Evolutionary conservation across 495 filamentous ascomycete species (phyloP), one percentile per base, ranked within the genome.

Genomic region (Durotheca rogersii): DNA sequence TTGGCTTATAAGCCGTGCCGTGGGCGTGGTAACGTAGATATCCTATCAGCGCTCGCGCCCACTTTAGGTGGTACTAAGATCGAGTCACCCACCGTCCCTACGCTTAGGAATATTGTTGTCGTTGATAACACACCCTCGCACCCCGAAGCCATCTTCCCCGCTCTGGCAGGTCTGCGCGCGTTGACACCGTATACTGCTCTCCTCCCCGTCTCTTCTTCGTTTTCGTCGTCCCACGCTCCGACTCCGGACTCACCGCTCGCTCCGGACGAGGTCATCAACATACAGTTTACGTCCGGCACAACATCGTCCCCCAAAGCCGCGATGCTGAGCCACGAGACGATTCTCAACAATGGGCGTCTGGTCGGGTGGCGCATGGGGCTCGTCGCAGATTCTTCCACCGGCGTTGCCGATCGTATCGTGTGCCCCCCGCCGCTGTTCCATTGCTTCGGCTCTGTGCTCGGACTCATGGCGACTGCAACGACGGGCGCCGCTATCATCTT

Each of bases 281-380:
- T 98, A 55, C 93, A 98, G 63, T 98, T 96, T 69, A 98, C 93
- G 6, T 92, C 87, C 5, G 93, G 92, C 19, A 98, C 92, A 5
- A 98, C 92, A 0, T 84, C 84, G 0, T 72, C 79, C 62, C 93
- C 93, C 2, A 98, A 98, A 73, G 93, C 93, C 0, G 90, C 92
- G 1, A 95, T 89, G 69, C 78, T 98, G 3, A 84, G 79, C 4
- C 93, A 98, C 67, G 78, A 74, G 6, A 82, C 78, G 7, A 95
- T 98, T 51, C 73, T 98, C 31, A 98, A 98, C 65, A 96, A 96
- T 64, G 90, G 90, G 23, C 78, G 76, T 6, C 81, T 85, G 30
- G 91, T 95, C 52, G 90, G 88, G 1, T 77, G 85, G 53, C 73
- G 90, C 12, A 94, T 96, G 90, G 80, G 84, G 0, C 77, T 96